These are phyloP conservation scores for Magnusiomyces starmeri DNA, from an alignment of 1,139 yeast species.

Conservation along the genomic window DNA sequence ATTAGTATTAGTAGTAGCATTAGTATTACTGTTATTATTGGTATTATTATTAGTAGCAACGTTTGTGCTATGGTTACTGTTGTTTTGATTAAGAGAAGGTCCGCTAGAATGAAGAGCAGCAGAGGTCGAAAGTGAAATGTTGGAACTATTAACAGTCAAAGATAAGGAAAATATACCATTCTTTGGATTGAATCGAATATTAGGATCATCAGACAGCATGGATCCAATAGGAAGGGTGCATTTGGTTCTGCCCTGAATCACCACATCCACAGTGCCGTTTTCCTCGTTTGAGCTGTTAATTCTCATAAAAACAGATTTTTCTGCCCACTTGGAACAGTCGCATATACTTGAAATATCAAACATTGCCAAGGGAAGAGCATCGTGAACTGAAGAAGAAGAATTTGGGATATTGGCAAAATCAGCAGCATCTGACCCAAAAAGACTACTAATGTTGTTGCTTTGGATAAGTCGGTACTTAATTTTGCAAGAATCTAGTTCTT, in stretches of 20 bases:
- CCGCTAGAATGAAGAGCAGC: too few relatives aligned
- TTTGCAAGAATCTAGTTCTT: conserved; percentile 22
- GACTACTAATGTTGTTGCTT: conserved; percentile 21
- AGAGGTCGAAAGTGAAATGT: background rate
- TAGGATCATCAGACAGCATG: conserved; percentile 20
- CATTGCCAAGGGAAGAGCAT: conserved; percentile 1
- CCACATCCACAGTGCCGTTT: conserved; percentile 14
- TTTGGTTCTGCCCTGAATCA: conserved; percentile 26
- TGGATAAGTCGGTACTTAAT: conserved; percentile 24
- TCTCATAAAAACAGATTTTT: conserved; percentile 21
- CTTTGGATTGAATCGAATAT: conserved; percentile 23
- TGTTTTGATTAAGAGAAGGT: background rate
- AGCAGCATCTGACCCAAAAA: conserved; percentile 6
- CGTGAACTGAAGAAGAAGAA: background rate
- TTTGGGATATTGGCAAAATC: background rate
- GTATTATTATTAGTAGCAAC: too few relatives aligned
- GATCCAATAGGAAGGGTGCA: conserved; percentile 18
- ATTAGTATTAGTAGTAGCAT: too few relatives aligned
- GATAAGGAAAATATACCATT: conserved; percentile 23
- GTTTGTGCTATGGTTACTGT: too few relatives aligned
- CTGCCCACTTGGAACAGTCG: conserved; percentile 24
- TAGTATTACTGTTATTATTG: too few relatives aligned
- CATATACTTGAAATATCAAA: conserved; percentile 19
- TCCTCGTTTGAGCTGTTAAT: conserved; percentile 16
- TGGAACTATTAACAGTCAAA: background rate